Conservation (phyloP, 2,329 filamentous ascomycete species). For the Microsporum canis region DNA sequence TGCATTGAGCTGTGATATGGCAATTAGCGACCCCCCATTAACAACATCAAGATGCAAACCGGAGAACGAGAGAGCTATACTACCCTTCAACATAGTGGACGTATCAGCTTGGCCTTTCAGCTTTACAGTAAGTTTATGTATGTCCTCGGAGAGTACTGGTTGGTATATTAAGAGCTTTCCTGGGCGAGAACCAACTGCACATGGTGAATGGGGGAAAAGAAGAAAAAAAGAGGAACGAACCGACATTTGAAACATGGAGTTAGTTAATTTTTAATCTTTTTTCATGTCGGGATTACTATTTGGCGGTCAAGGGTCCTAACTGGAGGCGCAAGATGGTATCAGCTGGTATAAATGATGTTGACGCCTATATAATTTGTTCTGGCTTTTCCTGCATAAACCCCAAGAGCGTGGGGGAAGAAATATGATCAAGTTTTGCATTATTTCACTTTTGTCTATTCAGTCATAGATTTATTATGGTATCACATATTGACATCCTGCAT, state of each 20-base stretch:
- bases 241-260: neutral
- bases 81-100: too few species aligned
- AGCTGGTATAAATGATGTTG: neutral
- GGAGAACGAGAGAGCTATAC: too few species aligned
- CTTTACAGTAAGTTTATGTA: neutral
- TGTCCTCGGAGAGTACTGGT: neutral
- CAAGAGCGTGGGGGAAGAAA: neutral
- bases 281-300: neutral
- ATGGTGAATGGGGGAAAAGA: neutral
- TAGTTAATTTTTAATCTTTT: neutral
- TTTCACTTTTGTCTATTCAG: neutral
- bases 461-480: neutral
- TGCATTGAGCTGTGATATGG: too few species aligned
- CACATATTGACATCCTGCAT: neutral
- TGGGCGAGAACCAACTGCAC: neutral
- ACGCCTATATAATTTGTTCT: neutral
- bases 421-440: neutral
- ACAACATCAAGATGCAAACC: too few species aligned
- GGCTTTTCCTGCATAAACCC: neutral
- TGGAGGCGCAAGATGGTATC: neutral
- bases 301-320: neutral
- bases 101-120: neutral
- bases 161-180: neutral
- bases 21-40: too few species aligned
- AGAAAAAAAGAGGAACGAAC: neutral